Percentiles rank a stretch among this genome's conserved stretches.
These are phyloP conservation scores for Fusarium chuoi DNA, from an alignment of 2,329 filamentous ascomycete genomes.

Conservation along the genomic window DNA sequence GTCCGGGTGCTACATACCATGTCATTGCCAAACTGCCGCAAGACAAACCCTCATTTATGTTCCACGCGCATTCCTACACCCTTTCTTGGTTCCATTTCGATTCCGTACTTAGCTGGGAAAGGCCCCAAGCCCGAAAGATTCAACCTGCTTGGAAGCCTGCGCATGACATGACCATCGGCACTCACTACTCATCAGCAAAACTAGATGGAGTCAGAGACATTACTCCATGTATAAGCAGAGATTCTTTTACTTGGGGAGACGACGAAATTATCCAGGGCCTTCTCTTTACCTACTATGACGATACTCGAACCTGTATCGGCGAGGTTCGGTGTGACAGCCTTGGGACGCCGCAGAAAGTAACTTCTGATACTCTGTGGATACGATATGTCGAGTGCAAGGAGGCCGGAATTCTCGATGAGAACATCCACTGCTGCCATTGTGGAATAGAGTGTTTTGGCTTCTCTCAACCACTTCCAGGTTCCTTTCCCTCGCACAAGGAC, in stretches of 20 bases:
- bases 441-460: too few species aligned
- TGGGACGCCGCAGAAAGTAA: too few species aligned
- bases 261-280: background rate
- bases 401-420: too few species aligned
- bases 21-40: background rate
- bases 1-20: background rate
- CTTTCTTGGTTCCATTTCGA: background rate
- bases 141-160: background rate
- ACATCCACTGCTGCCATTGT: too few species aligned
- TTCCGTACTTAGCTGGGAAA: background rate
- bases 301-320: background rate
- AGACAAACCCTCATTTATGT: background rate
- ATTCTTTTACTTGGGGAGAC: rapidly evolving
- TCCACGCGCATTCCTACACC: rapidly evolving
- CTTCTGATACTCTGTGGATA: too few species aligned
- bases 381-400: too few species aligned
- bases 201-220: background rate
- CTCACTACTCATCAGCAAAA: background rate
- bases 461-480: too few species aligned
- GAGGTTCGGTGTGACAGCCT: background rate
- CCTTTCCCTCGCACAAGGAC: too few species aligned
- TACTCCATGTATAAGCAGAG: background rate
- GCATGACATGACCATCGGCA: background rate
- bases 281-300: background rate
- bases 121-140: background rate